Conservation (phyloP, 805 yeast genomes). For the Saturnispora mendoncae region DNA sequence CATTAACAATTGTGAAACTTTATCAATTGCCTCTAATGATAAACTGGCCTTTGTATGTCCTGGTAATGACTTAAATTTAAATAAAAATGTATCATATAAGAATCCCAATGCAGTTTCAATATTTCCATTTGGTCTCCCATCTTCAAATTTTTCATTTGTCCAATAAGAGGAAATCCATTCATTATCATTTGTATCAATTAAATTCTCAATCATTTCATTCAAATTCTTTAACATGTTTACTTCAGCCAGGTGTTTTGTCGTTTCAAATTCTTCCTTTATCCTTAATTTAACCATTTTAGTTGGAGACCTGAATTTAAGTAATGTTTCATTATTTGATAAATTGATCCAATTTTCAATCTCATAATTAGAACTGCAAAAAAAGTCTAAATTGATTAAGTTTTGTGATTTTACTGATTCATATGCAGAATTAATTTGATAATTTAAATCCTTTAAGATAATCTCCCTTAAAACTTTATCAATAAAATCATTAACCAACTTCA, state of each 20-base stretch:
- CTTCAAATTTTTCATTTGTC: constrained; percentile 3
- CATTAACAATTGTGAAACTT: constrained; percentile 63
- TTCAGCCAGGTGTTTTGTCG: constrained; percentile 59
- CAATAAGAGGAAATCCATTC: constrained; percentile 62
- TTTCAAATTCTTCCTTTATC: constrained; percentile 40
- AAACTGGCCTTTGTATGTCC: constrained; percentile 66
- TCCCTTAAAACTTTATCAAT: constrained; percentile 63
- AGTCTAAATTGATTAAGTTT: constrained; percentile 79
- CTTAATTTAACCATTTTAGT: constrained; percentile 27
- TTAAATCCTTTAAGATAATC: constrained; percentile 57
- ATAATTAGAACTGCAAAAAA: constrained; percentile 65
- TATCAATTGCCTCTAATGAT: constrained; percentile 81
- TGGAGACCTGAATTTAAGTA: constrained; percentile 25
- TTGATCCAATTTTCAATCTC: constrained; percentile 48
- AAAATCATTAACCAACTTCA: constrained; percentile 50
- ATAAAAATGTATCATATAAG: constrained; percentile 73
- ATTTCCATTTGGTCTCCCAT: constrained; percentile 2
- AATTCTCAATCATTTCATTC: constrained; percentile 68
- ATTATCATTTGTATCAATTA: constrained; percentile 76
- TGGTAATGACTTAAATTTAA: constrained; percentile 79
- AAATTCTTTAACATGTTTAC: constrained; percentile 71
- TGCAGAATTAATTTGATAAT: constrained; percentile 52
- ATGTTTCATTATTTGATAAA: constrained; percentile 29
- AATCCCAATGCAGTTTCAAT: constrained; percentile 34
- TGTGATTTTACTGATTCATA: constrained; percentile 89